Base-by-base conservation (phyloP, 2,329 filamentous ascomycete species). In the Tolypocladium sp. region DNA sequence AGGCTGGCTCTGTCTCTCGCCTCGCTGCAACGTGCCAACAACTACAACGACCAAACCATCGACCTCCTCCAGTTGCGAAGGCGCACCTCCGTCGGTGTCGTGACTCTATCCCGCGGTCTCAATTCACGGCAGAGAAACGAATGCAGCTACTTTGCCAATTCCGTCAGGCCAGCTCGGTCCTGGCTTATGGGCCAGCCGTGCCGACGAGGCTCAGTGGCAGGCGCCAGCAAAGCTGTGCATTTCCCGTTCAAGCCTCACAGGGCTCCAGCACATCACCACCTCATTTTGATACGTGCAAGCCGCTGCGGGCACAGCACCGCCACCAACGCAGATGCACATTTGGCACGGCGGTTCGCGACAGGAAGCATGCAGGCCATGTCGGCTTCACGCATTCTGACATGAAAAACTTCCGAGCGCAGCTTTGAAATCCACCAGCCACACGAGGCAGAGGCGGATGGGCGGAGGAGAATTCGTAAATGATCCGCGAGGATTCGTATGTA, bases 401-500 rank as follows among this genome's bases (percentile, higher is more conserved):
- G 49, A 6, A 35, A 52, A 13, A 0, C 40, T 0, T 35, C 20
- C 20, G 49, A 35, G 49, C 49, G 5, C 30, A 52, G 49, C 22
- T 10, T 49, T 52, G 27, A n/a, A 35, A 35, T 25, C 4, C 25
- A 37, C 46, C 22, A 27, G 33, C 35, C 56, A 33, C 25, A 42
- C 35, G 37, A 17, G n/a, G 37, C 55, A 37, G 38, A 30, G 51
- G 17, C 20, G 42, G 53, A 40, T 35, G 37, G 27, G n/a, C 37
- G 52, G 56, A 56, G 58, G 59, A 56, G 57, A 57, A 61, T 62
- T 70, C 70, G 69, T 72, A 74, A 73, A 71, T 68, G 53, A 71
- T 73, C 70, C 70, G 63, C 60, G 64, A 64, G 70, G 70, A 71
- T 71, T 62, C 66, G 65, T 73, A 73, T 71, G 64, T 73, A 73